Base-by-base conservation (phyloP, 2,329 filamentous ascomycete genomes). In the Fusarium virguliforme region DNA sequence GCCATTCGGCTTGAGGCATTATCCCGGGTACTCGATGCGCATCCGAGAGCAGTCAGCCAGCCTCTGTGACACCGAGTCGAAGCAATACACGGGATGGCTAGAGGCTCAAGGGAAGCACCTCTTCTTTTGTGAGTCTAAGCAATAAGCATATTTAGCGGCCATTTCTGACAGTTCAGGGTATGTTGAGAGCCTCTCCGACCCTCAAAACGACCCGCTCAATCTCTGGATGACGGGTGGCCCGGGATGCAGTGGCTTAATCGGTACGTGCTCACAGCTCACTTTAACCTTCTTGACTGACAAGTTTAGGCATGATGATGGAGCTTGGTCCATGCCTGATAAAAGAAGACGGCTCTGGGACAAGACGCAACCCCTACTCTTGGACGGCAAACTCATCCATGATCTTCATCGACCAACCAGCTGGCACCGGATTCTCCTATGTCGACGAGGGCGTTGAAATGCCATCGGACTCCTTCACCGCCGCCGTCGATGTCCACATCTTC, bases 171-270 rank as follows among this genome's bases (percentile, higher is more conserved):
- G 15, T 4, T 1, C 5, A 48, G 43, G 72, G 72, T 74, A 74
- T 7, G 60, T 74, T 18, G 72, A 74, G n/a, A 74, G 72, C 22
- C 48, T 71, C 9, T 66, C 48, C 6, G 63, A 71, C 1, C 72
- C 72, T 0, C 30, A 62, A 1, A 65, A 37, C 2, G 72, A 74
- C 2, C 72, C 72, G 22, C 35, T 74, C 2, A 64, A 71, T 7
- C 40, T 74, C 15, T 74, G 72, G 72, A 15, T 74, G n/a, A 74
- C 72, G 0, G 72, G 72, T 3, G 72, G 72, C 0, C 72, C 72
- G 3, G 72, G 72, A 60, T 74, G 72, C 22, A 48, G 43, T 18
- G 43, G 43, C 24, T 26, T 48, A 10, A 48, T 48, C 12, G 43
- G 43, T 48, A 48, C 28, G 43, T 26, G 41, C 22, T 46, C 12